phyloP scores from a whole-genome alignment of 352 stramenopile species.

The Aphanomyces euteiches region DNA sequence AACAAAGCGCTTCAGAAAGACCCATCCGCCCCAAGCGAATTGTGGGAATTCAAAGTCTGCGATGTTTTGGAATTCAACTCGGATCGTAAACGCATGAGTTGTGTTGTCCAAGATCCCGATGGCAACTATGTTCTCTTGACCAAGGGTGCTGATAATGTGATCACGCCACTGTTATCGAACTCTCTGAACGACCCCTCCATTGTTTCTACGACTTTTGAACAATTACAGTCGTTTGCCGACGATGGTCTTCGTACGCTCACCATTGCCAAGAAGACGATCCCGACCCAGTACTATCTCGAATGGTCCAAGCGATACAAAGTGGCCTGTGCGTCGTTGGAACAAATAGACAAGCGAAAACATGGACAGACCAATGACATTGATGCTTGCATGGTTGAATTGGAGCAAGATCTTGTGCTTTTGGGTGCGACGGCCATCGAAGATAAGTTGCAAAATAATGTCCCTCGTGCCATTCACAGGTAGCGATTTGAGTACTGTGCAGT shows the following conservation, averaged over 20 bases:
- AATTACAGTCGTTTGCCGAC: slow-evolving; percentile 76
- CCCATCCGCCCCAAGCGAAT: slow-evolving; percentile 38
- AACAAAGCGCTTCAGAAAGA: slow-evolving; percentile 45
- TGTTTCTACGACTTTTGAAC: slow-evolving; percentile 52
- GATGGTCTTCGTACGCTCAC: slow-evolving; percentile 83
- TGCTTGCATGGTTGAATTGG: slow-evolving; percentile 66
- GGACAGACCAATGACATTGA: slow-evolving; percentile 65
- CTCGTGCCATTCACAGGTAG: slow-evolving; percentile 63
- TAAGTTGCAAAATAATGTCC: slow-evolving; percentile 89
- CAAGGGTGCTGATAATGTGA: slow-evolving; percentile 93
- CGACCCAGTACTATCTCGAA: slow-evolving; percentile 50
- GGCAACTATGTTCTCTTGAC: slow-evolving; percentile 64
- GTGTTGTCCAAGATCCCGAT: slow-evolving; percentile 67
- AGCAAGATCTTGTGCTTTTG: slow-evolving; percentile 74
- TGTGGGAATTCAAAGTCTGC: slow-evolving; percentile 78
- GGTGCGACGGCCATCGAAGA: slow-evolving; percentile 92
- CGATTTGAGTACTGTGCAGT: neutral
- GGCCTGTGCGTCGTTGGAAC: slow-evolving; percentile 62
- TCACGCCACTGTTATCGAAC: slow-evolving; percentile 76
- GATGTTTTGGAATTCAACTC: slow-evolving; percentile 96
- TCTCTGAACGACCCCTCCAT: slow-evolving; percentile 53
- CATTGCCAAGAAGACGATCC: slow-evolving; percentile 58
- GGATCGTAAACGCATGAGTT: slow-evolving; percentile 75
- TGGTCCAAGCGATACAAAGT: slow-evolving; percentile 66
- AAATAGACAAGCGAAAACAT: slow-evolving; percentile 79